These are phyloP conservation scores for Kodamaea sp. DNA, from an alignment of 1,139 yeast genomes.

Conservation along the genomic window DNA sequence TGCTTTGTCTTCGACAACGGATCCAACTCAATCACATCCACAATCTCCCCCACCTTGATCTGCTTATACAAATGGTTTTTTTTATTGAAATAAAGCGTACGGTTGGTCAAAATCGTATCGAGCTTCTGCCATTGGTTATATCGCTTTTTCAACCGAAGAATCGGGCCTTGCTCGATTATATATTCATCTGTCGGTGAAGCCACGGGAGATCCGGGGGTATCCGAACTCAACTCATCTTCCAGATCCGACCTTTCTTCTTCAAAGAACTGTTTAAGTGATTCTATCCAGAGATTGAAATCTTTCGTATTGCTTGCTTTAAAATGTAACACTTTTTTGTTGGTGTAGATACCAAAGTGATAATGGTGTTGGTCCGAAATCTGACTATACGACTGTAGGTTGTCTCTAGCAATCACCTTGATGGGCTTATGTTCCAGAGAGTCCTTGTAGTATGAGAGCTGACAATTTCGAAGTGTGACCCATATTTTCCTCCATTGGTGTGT, in stretches of 20 bases:
- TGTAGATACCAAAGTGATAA: slow-evolving; percentile 41
- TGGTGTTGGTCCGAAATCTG: slow-evolving; percentile 31
- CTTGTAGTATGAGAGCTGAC: slow-evolving; percentile 56
- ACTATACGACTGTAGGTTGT: slow-evolving; percentile 20
- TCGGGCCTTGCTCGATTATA: slow-evolving; percentile 39
- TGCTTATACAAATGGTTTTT: slow-evolving; percentile 20
- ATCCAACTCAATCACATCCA: slow-evolving; percentile 54
- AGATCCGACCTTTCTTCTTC: slow-evolving; percentile 6
- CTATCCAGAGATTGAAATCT: slow-evolving; percentile 42
- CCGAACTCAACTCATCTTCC: slow-evolving; percentile 3
- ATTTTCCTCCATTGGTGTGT: slow-evolving; percentile 44
- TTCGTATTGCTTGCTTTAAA: slow-evolving; percentile 34
- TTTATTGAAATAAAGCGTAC: slow-evolving; percentile 40
- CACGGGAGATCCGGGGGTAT: slow-evolving; percentile 3
- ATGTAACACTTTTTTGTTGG: slow-evolving; percentile 39
- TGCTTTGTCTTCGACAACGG: slow-evolving; percentile 40
- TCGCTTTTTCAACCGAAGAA: slow-evolving; percentile 37
- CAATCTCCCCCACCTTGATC: slow-evolving; percentile 34
- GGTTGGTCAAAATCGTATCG: slow-evolving; percentile 43
- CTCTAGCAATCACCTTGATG: slow-evolving; percentile 36
- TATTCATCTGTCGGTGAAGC: slow-evolving; percentile 24
- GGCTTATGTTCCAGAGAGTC: slow-evolving; percentile 58
- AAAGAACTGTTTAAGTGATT: slow-evolving; percentile 27
- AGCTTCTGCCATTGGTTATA: slow-evolving; percentile 49
- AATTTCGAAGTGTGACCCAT: slow-evolving; percentile 58